phyloP scores from a whole-genome alignment of 148 eudicot genomes.

The Spergularia bocconei region DNA sequence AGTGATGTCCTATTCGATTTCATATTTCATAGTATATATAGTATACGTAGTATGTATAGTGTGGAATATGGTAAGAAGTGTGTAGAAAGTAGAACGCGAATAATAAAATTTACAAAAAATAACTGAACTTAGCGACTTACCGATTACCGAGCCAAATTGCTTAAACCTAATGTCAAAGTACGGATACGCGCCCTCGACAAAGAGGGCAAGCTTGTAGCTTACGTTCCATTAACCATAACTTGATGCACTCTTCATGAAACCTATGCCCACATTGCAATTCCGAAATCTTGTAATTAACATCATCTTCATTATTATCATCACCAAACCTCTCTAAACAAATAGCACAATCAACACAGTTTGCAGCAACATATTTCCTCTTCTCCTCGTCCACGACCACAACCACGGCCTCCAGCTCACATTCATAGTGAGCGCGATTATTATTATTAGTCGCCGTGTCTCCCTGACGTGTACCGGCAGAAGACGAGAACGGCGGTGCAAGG shows the following conservation, averaged over 20 bases:
- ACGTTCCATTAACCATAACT: not conserved
- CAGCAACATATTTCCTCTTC: not conserved
- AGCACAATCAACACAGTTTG: not conserved
- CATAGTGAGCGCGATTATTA: not conserved
- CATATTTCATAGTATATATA: too few relatives aligned
- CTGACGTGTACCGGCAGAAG: too few relatives aligned
- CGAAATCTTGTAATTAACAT: not conserved
- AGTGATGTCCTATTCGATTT: too few relatives aligned
- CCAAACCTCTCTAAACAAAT: slow-evolving; percentile 5
- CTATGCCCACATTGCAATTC: not conserved
- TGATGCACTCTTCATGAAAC: slow-evolving; percentile 8
- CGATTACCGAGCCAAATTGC: too few relatives aligned
- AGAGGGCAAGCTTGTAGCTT: not conserved
- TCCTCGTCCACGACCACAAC: slow-evolving; percentile 2
- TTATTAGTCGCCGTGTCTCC: not conserved
- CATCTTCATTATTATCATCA: not conserved
- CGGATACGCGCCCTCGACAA: not conserved
- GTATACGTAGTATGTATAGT: too few relatives aligned
- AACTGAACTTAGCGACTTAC: too few relatives aligned
- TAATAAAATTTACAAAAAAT: too few relatives aligned
- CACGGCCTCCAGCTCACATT: not conserved
- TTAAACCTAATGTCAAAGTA: too few relatives aligned
- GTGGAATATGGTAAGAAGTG: too few relatives aligned
- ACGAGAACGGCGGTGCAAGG: too few relatives aligned
- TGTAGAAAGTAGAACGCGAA: too few relatives aligned